A percentile compares a stretch with the other conserved stretches of the same genome.
These are phyloP conservation scores for Ilex aquifolium DNA, from an alignment of 257 asterid species.

Conservation along the genomic window DNA sequence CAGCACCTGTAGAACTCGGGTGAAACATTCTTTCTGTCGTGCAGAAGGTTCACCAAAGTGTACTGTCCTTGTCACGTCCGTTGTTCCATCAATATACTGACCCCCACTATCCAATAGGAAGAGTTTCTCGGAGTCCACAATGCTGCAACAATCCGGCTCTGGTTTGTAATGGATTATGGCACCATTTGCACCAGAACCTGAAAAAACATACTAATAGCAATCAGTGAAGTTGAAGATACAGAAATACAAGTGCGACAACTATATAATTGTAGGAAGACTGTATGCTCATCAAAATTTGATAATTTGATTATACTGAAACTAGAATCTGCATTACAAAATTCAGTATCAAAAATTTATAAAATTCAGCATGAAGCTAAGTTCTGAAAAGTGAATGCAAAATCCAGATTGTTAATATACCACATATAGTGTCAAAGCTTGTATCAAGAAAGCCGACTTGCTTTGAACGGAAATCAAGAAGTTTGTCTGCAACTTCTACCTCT, in stretches of 20 bases:
- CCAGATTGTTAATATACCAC: conserved; percentile 50
- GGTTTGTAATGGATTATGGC: conserved; percentile 94
- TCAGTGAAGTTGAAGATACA: neutral
- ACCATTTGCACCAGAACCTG: conserved; percentile 98
- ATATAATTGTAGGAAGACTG: neutral
- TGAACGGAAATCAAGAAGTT: conserved; percentile 87
- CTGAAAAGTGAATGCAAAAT: conserved; percentile 12
- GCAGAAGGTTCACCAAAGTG: conserved; percentile 90
- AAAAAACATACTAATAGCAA: neutral
- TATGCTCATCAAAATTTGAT: too few species aligned
- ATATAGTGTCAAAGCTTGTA: conserved; percentile 94
- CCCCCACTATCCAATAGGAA: conserved; percentile 96
- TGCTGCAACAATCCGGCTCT: conserved; percentile 65
- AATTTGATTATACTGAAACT: too few species aligned
- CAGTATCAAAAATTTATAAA: too few species aligned
- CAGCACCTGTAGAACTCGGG: conserved; percentile 86
- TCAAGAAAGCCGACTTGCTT: conserved; percentile 78
- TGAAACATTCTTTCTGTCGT: conserved; percentile 84
- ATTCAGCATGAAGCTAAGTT: neutral
- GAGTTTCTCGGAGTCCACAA: conserved; percentile 68
- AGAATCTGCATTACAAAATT: too few species aligned
- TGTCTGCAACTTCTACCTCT: conserved; percentile 76
- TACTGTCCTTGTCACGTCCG: conserved; percentile 91
- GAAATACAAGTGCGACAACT: neutral
- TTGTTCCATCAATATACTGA: conserved; percentile 93